Base-by-base conservation (phyloP, 2,329 filamentous ascomycete species). In the Phyllosticta capitalensis region DNA sequence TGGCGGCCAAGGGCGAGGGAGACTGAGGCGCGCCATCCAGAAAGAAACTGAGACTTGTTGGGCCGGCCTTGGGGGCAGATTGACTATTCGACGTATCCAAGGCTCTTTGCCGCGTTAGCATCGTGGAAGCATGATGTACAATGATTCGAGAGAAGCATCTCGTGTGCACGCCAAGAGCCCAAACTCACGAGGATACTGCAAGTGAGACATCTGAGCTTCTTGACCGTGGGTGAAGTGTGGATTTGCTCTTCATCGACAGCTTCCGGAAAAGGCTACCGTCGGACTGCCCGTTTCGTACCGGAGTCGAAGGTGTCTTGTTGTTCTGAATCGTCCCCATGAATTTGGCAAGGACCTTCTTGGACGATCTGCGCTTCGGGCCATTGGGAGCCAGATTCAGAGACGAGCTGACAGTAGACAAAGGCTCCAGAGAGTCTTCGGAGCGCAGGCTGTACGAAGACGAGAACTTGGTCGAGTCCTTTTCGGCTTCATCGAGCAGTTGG, bases 151-250 rank as follows among this genome's bases (percentile, higher is more conserved):
- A 45, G 17, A 45, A n/a, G 14, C 38, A 19, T 45, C 38, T 4
- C 38, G 5, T n/a, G 30, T 45, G 38, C 38, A 6, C 38, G 38
- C 14, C 38, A 45, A 45, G 38, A n/a, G 12, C 38, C n/a, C 52
- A 54, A 20, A 54, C 52, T 20, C 52, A 54, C 26, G 52, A 26
- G 12, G 52, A 66, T 61, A 61, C 65, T 67, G 24, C 66, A 63
- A 55, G 65, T 59, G 61, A 65, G 33, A 68, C 60, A 51, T 69
- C 67, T 28, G 67, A 68, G 62, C 68, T 71, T 30, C 63, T 65
- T 9, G 63, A 57, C 26, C 66, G 64, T 14, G 59, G 58, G 17
- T 68, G 62, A 12, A 56, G 55, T n/a, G 49, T 62, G 54, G 19
- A 68, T 64, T 68, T 67, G 52, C 65, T 63, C 52, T 63, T 65